These are phyloP conservation scores for Nicotiana tomentosiformis DNA, from an alignment of 257 asterid genomes.

Conservation along the genomic window DNA sequence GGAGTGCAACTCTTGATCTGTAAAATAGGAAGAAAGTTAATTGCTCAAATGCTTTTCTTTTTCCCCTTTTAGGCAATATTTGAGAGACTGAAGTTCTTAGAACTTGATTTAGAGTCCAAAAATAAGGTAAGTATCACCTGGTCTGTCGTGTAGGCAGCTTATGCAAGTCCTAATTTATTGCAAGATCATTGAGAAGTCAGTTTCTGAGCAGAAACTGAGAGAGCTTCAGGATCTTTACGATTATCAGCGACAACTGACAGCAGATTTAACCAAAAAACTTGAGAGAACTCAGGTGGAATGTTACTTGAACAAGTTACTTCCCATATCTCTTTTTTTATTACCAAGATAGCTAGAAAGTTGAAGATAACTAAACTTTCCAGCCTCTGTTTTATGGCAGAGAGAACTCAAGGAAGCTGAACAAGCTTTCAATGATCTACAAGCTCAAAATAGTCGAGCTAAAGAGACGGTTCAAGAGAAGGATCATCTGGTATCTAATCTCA, in stretches of 20 bases:
- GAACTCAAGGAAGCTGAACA: constrained; percentile 34
- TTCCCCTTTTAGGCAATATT: constrained; percentile 14
- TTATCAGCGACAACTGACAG: constrained; percentile 40
- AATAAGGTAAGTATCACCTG: constrained; percentile 14
- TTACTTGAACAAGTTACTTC: not conserved
- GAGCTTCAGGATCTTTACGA: constrained; percentile 42
- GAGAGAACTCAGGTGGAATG: constrained; percentile 38
- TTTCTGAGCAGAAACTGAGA: constrained; percentile 31
- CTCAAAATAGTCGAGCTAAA: constrained; percentile 24
- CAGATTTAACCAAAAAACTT: constrained; percentile 37
- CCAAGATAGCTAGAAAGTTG: not conserved
- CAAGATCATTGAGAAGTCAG: constrained; percentile 4
- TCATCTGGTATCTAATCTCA: constrained; percentile 25
- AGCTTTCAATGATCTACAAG: constrained; percentile 37
- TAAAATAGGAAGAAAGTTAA: not conserved
- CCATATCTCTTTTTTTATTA: not conserved
- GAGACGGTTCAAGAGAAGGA: constrained; percentile 37
- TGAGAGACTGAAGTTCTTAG: constrained; percentile 21
- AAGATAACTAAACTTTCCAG: not conserved
- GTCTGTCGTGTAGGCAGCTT: not conserved
- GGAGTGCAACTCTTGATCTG: not conserved
- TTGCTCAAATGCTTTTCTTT: not conserved
- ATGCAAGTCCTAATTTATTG: not conserved
- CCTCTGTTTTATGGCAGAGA: constrained; percentile 25
- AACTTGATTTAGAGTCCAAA: constrained; percentile 23